A percentile compares a stretch with the other conserved stretches of the same genome.
phyloP scores from a whole-genome alignment of 106 monocot species.

The Dioscorea zingiberensis region DNA sequence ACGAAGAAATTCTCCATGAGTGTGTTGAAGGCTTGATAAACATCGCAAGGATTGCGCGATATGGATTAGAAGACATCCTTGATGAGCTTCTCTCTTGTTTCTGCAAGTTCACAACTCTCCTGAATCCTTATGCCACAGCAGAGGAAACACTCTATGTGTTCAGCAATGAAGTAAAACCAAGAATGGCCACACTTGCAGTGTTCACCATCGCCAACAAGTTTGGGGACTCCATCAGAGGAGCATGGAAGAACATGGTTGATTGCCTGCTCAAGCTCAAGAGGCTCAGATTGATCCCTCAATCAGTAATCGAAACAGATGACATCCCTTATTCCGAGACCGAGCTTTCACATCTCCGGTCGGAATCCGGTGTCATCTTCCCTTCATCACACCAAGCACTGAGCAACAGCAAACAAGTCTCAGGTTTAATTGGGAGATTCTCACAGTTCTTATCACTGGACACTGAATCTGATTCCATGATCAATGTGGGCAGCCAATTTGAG shows the following conservation, averaged over 20 bases:
- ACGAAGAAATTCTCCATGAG: conserved; percentile 63
- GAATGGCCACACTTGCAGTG: conserved; percentile 80
- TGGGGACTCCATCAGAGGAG: conserved; percentile 64
- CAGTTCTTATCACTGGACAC: conserved; percentile 61
- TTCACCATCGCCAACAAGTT: conserved; percentile 91
- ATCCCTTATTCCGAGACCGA: neutral
- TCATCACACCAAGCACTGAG: conserved; percentile 24
- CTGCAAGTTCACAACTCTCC: conserved; percentile 77
- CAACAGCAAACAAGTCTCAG: conserved; percentile 14
- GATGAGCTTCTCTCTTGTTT: conserved; percentile 87
- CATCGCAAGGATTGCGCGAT: conserved; percentile 54
- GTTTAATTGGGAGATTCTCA: conserved; percentile 52
- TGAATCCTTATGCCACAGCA: conserved; percentile 75
- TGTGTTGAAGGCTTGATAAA: conserved; percentile 68
- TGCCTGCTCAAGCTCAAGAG: conserved; percentile 86
- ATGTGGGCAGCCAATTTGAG: conserved; percentile 57
- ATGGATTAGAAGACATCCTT: conserved; percentile 74
- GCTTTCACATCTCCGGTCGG: conserved; percentile 18
- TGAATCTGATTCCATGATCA: conserved; percentile 55
- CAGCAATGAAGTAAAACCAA: conserved; percentile 70
- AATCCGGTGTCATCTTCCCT: conserved; percentile 47
- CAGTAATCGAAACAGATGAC: conserved; percentile 26
- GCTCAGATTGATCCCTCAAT: conserved; percentile 61
- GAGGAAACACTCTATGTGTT: conserved; percentile 81
- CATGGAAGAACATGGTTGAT: conserved; percentile 77